Percentiles rank a stretch among this genome's conserved stretches.
Conservation (phyloP, 2,329 filamentous ascomycete genomes). For the Alternaria triticina region DNA sequence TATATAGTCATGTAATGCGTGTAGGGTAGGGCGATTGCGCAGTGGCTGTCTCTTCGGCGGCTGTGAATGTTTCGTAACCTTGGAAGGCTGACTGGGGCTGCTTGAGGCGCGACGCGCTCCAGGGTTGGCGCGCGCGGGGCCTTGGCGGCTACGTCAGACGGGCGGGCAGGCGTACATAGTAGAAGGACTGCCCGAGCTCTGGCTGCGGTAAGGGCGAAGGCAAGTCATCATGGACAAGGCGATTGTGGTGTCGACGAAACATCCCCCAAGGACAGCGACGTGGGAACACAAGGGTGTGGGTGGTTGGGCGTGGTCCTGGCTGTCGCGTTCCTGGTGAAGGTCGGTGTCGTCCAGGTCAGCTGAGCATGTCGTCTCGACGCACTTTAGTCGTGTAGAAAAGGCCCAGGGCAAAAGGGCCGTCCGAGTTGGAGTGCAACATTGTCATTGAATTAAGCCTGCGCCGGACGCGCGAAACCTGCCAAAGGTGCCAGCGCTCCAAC, state of each 20-base stretch:
- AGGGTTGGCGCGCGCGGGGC: too few relatives aligned
- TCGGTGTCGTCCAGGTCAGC: slow-evolving; percentile 15
- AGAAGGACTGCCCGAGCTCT: background rate
- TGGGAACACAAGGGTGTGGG: background rate
- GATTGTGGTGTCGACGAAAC: background rate
- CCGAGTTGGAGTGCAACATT: background rate
- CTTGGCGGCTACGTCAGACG: background rate
- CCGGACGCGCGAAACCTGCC: too few relatives aligned
- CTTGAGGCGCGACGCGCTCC: background rate
- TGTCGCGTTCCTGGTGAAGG: slow-evolving; percentile 16
- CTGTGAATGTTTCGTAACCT: background rate
- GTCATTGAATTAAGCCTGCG: background rate
- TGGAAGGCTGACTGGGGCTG: background rate
- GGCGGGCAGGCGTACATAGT: background rate
- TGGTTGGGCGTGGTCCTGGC: slow-evolving; percentile 24
- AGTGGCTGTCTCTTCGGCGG: background rate
- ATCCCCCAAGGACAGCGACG: too few relatives aligned
- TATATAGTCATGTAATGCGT: background rate
- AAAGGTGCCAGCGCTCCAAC: too few relatives aligned
- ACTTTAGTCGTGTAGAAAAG: slow-evolving; percentile 14
- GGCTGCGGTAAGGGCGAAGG: background rate
- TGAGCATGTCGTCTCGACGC: slow-evolving; percentile 24
- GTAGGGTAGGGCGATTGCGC: background rate
- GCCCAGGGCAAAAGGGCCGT: slow-evolving; percentile 18
- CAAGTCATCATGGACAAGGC: background rate